Conservation (phyloP, 106 monocot genomes). For the Dendrobium nobile region DNA sequence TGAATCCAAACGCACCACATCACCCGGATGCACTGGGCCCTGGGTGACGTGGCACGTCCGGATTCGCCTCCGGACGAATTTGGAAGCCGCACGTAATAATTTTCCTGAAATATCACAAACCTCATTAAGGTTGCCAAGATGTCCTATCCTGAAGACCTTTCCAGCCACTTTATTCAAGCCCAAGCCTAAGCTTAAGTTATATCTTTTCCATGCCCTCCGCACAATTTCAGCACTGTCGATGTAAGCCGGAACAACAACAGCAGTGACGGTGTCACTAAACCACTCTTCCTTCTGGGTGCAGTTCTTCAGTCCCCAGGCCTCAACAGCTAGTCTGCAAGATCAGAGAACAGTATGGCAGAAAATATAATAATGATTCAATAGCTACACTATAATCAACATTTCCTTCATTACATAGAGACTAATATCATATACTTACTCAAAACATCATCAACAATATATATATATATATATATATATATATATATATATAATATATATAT, state of each 20-base stretch:
- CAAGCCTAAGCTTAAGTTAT: conserved; percentile 85
- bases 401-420: neutral
- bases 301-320: conserved; percentile 97
- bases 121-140: conserved; percentile 87
- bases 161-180: conserved; percentile 91
- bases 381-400: neutral
- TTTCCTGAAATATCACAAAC: conserved; percentile 18
- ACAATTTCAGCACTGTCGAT: conserved; percentile 82
- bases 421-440: neutral
- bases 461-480: too few species aligned
- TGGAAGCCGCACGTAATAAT: too few species aligned
- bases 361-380: neutral
- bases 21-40: too few species aligned
- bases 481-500: too few species aligned
- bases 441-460: neutral
- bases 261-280: conserved; percentile 85
- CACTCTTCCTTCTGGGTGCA: conserved; percentile 91
- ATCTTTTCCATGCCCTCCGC: conserved; percentile 76
- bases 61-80: too few species aligned
- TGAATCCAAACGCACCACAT: too few species aligned
- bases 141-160: conserved; percentile 90
- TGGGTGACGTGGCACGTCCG: too few species aligned
- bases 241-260: conserved; percentile 68
- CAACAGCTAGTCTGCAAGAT: conserved; percentile 60
- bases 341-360: too few species aligned